Percentiles rank a stretch among this genome's conserved stretches.
These are phyloP conservation scores for Schizosaccharomyces cryophilus DNA, from an alignment of 805 yeast genomes.

Conservation along the genomic window DNA sequence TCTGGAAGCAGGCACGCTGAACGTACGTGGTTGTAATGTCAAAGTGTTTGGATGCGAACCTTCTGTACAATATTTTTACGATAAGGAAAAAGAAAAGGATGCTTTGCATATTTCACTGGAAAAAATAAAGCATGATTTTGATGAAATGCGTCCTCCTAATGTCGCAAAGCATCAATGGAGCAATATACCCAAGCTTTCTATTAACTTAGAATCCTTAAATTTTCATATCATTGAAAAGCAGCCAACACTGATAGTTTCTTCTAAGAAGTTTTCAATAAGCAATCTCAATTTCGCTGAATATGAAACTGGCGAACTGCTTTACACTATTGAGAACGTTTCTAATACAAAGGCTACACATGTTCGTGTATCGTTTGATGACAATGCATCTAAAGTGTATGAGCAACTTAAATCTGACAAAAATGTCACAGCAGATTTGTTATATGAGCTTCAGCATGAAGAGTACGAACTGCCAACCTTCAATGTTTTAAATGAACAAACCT, in stretches of 20 bases:
- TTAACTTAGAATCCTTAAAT: neutral
- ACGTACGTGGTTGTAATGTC: neutral
- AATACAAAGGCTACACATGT: neutral
- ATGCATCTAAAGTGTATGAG: neutral
- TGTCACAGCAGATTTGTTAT: neutral
- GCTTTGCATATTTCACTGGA: neutral
- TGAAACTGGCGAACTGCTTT: neutral
- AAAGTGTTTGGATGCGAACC: neutral
- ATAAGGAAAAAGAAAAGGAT: neutral
- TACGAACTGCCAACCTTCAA: neutral
- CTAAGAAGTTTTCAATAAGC: neutral
- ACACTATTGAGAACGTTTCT: neutral
- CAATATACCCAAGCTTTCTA: neutral
- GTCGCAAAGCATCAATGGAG: neutral
- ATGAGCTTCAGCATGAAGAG: neutral
- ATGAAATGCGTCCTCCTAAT: neutral
- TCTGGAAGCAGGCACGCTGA: neutral
- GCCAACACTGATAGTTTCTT: neutral
- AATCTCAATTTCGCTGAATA: neutral
- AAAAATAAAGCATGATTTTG: neutral
- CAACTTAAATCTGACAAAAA: neutral
- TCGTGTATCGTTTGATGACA: neutral
- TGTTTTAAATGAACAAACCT: neutral
- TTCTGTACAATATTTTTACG: neutral
- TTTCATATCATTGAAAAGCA: neutral